These are phyloP conservation scores for Arxiozyma telluris DNA, from an alignment of 1,139 yeast genomes.

Conservation along the genomic window DNA sequence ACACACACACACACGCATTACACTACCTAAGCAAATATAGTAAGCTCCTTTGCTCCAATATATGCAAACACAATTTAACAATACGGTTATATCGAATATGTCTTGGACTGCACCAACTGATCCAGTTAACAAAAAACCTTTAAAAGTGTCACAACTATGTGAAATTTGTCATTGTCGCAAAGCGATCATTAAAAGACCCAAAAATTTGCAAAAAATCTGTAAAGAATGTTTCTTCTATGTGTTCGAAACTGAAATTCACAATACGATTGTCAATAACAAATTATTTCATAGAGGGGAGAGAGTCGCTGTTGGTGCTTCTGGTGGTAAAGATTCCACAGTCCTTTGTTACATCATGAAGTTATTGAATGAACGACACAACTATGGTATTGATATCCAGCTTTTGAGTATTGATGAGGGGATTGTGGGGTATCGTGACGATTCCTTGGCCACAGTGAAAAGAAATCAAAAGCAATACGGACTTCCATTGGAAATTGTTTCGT, in stretches of 20 bases:
- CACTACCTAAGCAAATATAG: too few species aligned
- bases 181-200: conserved; percentile 87
- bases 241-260: conserved; percentile 92
- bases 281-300: conserved; percentile 73
- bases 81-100: conserved; percentile 7
- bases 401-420: conserved; percentile 95
- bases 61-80: not conserved
- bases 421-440: conserved; percentile 93
- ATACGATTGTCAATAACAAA: conserved; percentile 64
- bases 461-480: conserved; percentile 81
- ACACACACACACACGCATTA: not conserved
- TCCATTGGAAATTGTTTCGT: conserved; percentile 85
- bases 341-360: conserved; percentile 81
- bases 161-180: conserved; percentile 80
- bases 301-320: conserved; percentile 96
- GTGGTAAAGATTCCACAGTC: conserved; percentile 97
- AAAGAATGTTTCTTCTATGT: conserved; percentile 82
- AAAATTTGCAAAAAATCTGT: conserved; percentile 84
- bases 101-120: conserved; percentile 29
- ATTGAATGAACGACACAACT: conserved; percentile 76
- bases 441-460: conserved; percentile 90
- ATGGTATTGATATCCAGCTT: conserved; percentile 74
- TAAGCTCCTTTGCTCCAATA: not conserved
- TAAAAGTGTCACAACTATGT: conserved; percentile 49
- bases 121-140: conserved; percentile 23